Percentiles rank a stretch among this genome's conserved stretches.
Conservation (phyloP, 495 filamentous ascomycete genomes). For the Aspergillus haitiensis region DNA sequence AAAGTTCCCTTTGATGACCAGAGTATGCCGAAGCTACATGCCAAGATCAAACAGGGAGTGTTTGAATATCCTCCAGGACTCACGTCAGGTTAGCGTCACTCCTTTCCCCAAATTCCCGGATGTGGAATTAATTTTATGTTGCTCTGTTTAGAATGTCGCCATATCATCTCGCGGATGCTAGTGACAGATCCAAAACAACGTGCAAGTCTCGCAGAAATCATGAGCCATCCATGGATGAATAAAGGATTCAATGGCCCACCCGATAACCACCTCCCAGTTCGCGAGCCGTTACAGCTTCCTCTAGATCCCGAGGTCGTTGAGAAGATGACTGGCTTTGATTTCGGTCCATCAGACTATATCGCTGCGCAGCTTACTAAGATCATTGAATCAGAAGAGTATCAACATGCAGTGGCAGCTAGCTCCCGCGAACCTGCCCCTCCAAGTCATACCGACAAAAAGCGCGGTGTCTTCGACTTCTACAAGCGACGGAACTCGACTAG, state of each 20-base stretch:
- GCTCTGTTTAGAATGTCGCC: conserved; percentile 73
- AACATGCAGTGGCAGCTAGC: conserved; percentile 68
- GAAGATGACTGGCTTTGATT: conserved; percentile 98
- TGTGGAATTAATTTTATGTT: conserved; percentile 1
- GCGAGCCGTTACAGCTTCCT: conserved; percentile 82
- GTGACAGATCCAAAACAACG: conserved; percentile 90
- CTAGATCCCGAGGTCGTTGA: conserved; percentile 80
- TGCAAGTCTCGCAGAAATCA: conserved; percentile 85
- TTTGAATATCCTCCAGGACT: conserved; percentile 97
- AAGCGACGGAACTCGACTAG: conserved; percentile 91
- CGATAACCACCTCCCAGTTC: conserved; percentile 82
- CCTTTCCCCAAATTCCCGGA: too few relatives aligned
- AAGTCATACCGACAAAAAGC: conserved; percentile 77
- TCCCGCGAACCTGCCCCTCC: conserved; percentile 64
- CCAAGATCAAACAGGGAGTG: conserved; percentile 95
- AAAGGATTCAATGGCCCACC: conserved; percentile 86
- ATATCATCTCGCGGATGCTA: conserved; percentile 93
- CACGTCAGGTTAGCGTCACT: conserved; percentile 65
- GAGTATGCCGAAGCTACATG: conserved; percentile 97
- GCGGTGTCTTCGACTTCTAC: conserved; percentile 96
- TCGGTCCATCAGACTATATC: conserved; percentile 83
- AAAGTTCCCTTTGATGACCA: conserved; percentile 99
- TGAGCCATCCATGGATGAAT: conserved; percentile 96
- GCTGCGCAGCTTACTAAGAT: conserved; percentile 75
- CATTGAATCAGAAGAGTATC: conserved; percentile 89